These are phyloP conservation scores for Trichodelitschia bisporula DNA, from an alignment of 495 filamentous ascomycete genomes.

Conservation along the genomic window DNA sequence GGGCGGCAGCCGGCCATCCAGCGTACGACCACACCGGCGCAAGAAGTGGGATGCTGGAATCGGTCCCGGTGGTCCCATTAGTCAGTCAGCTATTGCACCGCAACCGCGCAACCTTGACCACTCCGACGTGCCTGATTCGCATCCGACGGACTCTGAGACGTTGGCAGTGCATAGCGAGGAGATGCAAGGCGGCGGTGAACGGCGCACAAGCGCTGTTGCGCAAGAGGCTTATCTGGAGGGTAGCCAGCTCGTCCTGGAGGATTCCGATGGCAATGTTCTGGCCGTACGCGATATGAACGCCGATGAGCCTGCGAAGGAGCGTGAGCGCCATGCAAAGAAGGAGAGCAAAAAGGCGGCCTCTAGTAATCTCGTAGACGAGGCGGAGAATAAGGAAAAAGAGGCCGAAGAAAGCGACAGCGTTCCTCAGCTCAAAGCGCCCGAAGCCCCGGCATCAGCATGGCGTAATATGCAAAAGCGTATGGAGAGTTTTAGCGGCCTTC, in stretches of 20 bases:
- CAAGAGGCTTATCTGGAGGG: constrained; percentile 49
- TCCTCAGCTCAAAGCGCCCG: neutral
- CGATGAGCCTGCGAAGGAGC: constrained; percentile 16
- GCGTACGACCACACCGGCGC: constrained; percentile 32
- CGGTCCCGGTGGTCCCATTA: constrained; percentile 71
- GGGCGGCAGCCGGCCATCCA: constrained; percentile 29
- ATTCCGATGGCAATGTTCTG: constrained; percentile 71
- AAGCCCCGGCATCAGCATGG: constrained; percentile 1
- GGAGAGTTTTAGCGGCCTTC: constrained; percentile 7
- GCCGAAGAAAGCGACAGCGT: constrained; percentile 6
- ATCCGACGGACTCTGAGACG: constrained; percentile 13
- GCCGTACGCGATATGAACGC: constrained; percentile 11
- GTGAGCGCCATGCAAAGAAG: no score
- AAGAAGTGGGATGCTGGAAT: constrained; percentile 48
- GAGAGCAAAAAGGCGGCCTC: constrained; percentile 28
- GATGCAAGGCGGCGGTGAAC: neutral
- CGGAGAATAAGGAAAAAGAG: constrained; percentile 12
- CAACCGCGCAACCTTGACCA: constrained; percentile 22
- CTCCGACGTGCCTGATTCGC: constrained; percentile 4
- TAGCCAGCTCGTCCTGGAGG: constrained; percentile 57
- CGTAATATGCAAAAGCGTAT: constrained; percentile 7
- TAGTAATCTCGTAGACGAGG: no score
- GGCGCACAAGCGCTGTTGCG: constrained; percentile 10
- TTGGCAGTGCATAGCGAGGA: neutral
- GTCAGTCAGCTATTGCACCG: constrained; percentile 72